Evolutionary conservation across 2,329 filamentous ascomycete species (phyloP).

Genomic region (Scytalidium sp.): DNA sequence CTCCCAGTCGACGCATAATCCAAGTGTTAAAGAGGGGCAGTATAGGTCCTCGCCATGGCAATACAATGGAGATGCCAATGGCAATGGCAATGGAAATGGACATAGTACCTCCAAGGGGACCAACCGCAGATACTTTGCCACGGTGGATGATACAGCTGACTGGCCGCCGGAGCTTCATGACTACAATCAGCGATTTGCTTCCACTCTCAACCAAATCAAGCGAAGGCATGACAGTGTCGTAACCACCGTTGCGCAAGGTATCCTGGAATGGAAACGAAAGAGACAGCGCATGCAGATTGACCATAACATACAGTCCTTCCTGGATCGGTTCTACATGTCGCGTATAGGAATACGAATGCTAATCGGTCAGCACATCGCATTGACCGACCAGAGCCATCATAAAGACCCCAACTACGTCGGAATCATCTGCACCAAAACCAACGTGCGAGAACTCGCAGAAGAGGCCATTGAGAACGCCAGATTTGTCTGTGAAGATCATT

Average conservation of each 20-base stretch:
- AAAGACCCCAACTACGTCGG: constrained; percentile 93
- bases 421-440: constrained; percentile 98
- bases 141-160: constrained; percentile 80
- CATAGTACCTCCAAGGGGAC: constrained; percentile 50
- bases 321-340: constrained; percentile 99
- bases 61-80: constrained; percentile 37
- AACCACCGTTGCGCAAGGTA: constrained; percentile 96
- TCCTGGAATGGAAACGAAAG: constrained; percentile 95
- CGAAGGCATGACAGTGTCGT: constrained; percentile 94
- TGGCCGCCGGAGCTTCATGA: constrained; percentile 95
- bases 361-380: constrained; percentile 95
- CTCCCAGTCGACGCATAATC: constrained; percentile 82
- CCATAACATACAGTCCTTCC: constrained; percentile 93
- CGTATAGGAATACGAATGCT: constrained; percentile 99
- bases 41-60: constrained; percentile 59
- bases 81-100: constrained; percentile 47
- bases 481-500: constrained; percentile 99
- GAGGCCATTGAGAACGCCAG: constrained; percentile 98
- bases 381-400: constrained; percentile 88
- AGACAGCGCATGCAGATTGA: constrained; percentile 98
- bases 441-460: constrained; percentile 88
- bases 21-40: constrained; percentile 81
- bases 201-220: constrained; percentile 91
- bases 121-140: constrained; percentile 73
- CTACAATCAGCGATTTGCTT: constrained; percentile 89